Evolutionary conservation across 306 rosid genomes (phyloP), one percentile per base, ranked within the genome.

Genomic region (Trifolium dubium): DNA sequence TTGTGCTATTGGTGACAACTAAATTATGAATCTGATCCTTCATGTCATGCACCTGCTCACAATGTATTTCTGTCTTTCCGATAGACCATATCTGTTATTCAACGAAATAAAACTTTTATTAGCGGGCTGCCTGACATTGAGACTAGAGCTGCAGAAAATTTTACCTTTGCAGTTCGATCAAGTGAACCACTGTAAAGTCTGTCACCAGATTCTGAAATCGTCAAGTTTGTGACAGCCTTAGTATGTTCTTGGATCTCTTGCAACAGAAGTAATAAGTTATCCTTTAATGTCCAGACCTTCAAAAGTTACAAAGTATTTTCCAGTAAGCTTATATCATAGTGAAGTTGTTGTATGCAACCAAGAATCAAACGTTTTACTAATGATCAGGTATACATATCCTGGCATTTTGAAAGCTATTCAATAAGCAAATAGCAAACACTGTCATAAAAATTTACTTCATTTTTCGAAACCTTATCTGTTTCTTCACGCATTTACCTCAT

Each of bases 111-210:
- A 64, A 23, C 18, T 41, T 72, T 73, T 13, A 54, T 80, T 55
- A 69, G 72, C 46, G 60, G 44, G 28, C 31, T 29, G 28, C 18
- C 40, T 23, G 19, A 15, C 37, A 69, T 53, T 47, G 66, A 70
- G 47, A 31, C 37, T 54, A 69, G 60, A 73, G 47, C 44, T 74
- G 64, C 54, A 28, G 37, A 51, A 14, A 34, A 10, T 63, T 73
- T 76, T 81, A 86, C 97, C 92, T 87, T 93, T 54, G 80, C 61
- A 41, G 89, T 89, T 82, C 85, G 87, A 75, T 93, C 98, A 18
- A 93, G 90, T 69, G 98, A 93, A 64, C 98, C 96, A 60, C 98
- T 93, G 79, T 83, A 89, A 58, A 93, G 78, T 67, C 66, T 85
- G 69, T 88, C 97, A 67, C 74, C 85, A 5, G 88, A 81, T 76